Evolutionary conservation across 441 rosid genomes (phyloP), one percentile per base, ranked within the genome.

Genomic region (Populus trichocarpa): DNA sequence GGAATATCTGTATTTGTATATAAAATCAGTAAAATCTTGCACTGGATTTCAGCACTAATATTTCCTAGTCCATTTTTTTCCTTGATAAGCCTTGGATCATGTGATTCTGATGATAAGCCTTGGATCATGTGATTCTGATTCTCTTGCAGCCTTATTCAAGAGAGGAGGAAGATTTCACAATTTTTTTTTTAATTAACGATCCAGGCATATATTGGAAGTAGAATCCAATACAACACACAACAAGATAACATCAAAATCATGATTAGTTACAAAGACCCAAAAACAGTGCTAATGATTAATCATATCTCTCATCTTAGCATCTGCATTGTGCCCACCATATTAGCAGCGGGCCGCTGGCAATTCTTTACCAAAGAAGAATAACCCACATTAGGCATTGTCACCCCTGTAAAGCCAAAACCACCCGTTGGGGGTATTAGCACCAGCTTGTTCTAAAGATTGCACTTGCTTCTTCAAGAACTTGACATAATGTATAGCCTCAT

Each of bases 381-480:
- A 4, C 86, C 81, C 71, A 80, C 50, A 46, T 71, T 82, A 20
- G 72, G 83, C 81, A 82, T 74, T 16, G 85, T 38, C 33, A 89
- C 73, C 33, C 87, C 88, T 0, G 88, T 78, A 59, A 88, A 78
- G 50, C 92, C 88, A 61, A 81, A 77, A 35, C 68, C 81, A 9
- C 81, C 81, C 82, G 85, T 46, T 10, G 81, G 82, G 82, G 75
- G 87, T 78, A 35, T 77, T 76, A 72, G 85, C 87, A n/a, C 85
- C 86, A 30, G 88, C 94, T 75, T 90, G 91, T 77, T 93, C 96
- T 73, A 95, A 75, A 8, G 93, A 83, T 74, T 91, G 93, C 70
- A 95, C 95, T 46, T 95, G 98, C 79, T 89, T 91, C 87, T 93
- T 95, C 78, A 95, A 83, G 79, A 95, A 95, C 80, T 95, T 95